These are phyloP conservation scores for Suhomyces maxii DNA, from an alignment of 1,139 yeast genomes.

Conservation along the genomic window DNA sequence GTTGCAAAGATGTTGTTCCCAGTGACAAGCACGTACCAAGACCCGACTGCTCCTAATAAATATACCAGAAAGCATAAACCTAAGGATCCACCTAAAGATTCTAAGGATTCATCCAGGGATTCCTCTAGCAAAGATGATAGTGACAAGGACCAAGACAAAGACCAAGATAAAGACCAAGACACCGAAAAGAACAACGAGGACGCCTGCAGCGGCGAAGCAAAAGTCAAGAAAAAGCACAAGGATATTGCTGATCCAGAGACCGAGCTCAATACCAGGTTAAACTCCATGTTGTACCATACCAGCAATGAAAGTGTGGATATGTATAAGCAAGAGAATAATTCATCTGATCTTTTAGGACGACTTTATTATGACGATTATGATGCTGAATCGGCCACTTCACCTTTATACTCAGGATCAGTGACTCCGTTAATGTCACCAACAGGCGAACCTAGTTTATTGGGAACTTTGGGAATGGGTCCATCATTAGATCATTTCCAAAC, in stretches of 20 bases:
- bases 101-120: no score
- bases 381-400: conserved; percentile 30
- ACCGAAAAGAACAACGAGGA: neutral
- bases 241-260: conserved; percentile 28
- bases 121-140: no score
- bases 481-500: conserved; percentile 13
- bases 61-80: conserved; percentile 1
- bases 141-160: no score
- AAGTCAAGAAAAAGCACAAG: conserved; percentile 2
- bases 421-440: conserved; percentile 20
- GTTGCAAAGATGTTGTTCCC: neutral
- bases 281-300: conserved; percentile 43
- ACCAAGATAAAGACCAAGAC: neutral
- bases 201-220: neutral
- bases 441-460: conserved; percentile 14
- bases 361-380: conserved; percentile 48
- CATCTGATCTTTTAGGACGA: conserved; percentile 45
- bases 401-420: conserved; percentile 19
- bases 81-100: neutral
- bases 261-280: conserved; percentile 37
- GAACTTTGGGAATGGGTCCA: conserved; percentile 4
- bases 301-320: conserved; percentile 43
- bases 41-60: conserved; percentile 8
- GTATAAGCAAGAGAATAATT: conserved; percentile 40
- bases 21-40: conserved; percentile 1